phyloP scores from a whole-genome alignment of 257 asterid species.

The Galeopsis tetrahit region DNA sequence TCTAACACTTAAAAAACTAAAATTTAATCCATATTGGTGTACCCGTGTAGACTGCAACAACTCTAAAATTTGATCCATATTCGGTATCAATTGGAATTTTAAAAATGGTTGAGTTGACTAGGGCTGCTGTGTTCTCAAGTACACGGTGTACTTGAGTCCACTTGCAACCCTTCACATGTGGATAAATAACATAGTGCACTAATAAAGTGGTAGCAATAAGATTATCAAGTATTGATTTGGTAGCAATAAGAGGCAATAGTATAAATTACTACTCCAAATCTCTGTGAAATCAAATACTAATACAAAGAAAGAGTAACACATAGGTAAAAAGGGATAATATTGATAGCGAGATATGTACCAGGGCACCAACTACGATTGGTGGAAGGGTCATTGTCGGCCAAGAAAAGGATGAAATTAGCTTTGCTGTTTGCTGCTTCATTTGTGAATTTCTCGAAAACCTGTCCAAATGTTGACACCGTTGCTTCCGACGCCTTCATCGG shows the following conservation, averaged over 20 bases:
- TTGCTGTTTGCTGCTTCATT: conserved; percentile 60
- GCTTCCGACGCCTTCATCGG: conserved; percentile 80
- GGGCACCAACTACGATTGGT: conserved; percentile 97
- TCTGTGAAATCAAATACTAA: neutral
- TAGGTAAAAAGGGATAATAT: neutral
- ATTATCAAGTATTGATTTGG: neutral
- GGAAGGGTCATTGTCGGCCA: conserved; percentile 87
- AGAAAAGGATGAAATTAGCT: conserved; percentile 80
- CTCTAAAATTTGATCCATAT: too few species aligned
- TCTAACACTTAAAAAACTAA: too few species aligned
- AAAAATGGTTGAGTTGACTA: too few species aligned
- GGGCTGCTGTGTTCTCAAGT: too few species aligned
- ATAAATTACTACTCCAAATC: conserved; percentile 13
- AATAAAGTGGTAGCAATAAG: too few species aligned
- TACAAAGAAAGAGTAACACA: neutral
- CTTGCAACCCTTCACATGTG: too few species aligned
- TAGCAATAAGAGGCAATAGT: neutral
- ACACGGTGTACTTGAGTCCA: too few species aligned
- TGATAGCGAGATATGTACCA: conserved; percentile 43
- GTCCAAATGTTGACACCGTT: conserved; percentile 63
- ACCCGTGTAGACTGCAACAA: too few species aligned
- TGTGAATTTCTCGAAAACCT: conserved; percentile 56
- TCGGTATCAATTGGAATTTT: too few species aligned
- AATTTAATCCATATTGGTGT: too few species aligned
- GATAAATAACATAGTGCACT: too few species aligned